These are phyloP conservation scores for Echeveria elegans DNA, from an alignment of 164 flowering plant genomes.

Conservation along the genomic window DNA sequence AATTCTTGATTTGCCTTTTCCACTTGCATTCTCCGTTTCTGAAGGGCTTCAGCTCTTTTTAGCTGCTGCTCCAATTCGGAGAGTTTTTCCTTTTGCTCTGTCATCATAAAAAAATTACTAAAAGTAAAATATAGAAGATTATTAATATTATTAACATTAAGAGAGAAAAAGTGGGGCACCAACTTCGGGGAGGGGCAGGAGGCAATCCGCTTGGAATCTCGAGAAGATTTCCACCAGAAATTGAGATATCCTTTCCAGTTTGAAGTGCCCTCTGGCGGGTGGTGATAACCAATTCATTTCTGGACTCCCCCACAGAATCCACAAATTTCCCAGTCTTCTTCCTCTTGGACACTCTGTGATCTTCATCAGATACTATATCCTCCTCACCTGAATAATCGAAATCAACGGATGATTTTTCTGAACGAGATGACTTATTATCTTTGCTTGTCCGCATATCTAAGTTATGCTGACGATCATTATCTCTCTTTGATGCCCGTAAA, in stretches of 20 bases:
- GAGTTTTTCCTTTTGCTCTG: slow-evolving; percentile 82
- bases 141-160: too few relatives aligned
- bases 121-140: not conserved
- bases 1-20: slow-evolving; percentile 83
- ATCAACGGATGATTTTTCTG: slow-evolving; percentile 22
- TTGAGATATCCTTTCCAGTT: slow-evolving; percentile 44
- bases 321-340: slow-evolving; percentile 38
- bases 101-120: slow-evolving; percentile 9
- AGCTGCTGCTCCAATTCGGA: slow-evolving; percentile 82
- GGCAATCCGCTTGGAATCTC: slow-evolving; percentile 84
- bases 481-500: slow-evolving; percentile 21
- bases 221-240: slow-evolving; percentile 27
- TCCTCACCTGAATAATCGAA: slow-evolving; percentile 42
- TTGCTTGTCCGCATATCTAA: slow-evolving; percentile 16
- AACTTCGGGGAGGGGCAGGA: slow-evolving; percentile 68
- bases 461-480: slow-evolving; percentile 9
- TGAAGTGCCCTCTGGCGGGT: slow-evolving; percentile 73
- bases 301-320: slow-evolving; percentile 33
- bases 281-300: slow-evolving; percentile 55
- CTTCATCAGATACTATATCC: slow-evolving; percentile 40
- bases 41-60: slow-evolving; percentile 91
- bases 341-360: slow-evolving; percentile 32
- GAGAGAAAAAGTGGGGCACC: slow-evolving; percentile 10
- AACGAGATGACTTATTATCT: slow-evolving; percentile 22
- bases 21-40: slow-evolving; percentile 68